phyloP scores from a whole-genome alignment of 345 rosid species.

The Aethionema arabicum region DNA sequence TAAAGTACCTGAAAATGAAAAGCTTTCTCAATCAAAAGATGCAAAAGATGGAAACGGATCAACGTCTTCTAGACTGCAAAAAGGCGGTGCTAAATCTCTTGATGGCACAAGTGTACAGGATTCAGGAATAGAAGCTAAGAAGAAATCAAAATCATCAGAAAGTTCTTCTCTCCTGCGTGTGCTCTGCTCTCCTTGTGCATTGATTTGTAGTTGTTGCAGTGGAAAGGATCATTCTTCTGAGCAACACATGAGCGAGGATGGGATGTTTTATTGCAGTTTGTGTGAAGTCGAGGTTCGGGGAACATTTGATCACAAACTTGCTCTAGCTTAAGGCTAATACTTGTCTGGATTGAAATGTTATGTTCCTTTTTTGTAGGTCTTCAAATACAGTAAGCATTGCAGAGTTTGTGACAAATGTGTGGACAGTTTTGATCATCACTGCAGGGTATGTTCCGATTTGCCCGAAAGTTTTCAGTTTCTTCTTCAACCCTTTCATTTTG shows the following conservation, averaged over 20 bases:
- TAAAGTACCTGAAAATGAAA: slow-evolving; percentile 51
- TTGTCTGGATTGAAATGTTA: not conserved
- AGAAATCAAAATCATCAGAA: slow-evolving; percentile 40
- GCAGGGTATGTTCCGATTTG: slow-evolving; percentile 62
- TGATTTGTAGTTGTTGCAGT: slow-evolving; percentile 53
- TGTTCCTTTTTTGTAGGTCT: slow-evolving; percentile 55
- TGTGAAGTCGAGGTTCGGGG: slow-evolving; percentile 90
- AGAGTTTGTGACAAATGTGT: slow-evolving; percentile 98
- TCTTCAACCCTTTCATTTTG: not conserved
- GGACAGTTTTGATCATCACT: slow-evolving; percentile 89
- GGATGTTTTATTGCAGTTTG: slow-evolving; percentile 95
- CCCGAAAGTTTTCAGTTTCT: not conserved
- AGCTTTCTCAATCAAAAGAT: slow-evolving; percentile 46
- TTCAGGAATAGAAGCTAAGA: slow-evolving; percentile 33
- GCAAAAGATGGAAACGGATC: slow-evolving; percentile 68
- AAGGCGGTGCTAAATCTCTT: slow-evolving; percentile 50
- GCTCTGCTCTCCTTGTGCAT: slow-evolving; percentile 67
- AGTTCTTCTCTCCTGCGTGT: slow-evolving; percentile 45
- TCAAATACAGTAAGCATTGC: slow-evolving; percentile 96
- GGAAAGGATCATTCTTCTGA: slow-evolving; percentile 62
- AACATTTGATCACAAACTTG: slow-evolving; percentile 13
- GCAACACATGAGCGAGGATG: slow-evolving; percentile 82
- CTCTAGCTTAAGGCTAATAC: not conserved
- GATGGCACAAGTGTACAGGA: slow-evolving; percentile 49
- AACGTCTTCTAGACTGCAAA: slow-evolving; percentile 45